Conservation (phyloP, 805 yeast genomes). For the Pichia pseudocactophila region DNA sequence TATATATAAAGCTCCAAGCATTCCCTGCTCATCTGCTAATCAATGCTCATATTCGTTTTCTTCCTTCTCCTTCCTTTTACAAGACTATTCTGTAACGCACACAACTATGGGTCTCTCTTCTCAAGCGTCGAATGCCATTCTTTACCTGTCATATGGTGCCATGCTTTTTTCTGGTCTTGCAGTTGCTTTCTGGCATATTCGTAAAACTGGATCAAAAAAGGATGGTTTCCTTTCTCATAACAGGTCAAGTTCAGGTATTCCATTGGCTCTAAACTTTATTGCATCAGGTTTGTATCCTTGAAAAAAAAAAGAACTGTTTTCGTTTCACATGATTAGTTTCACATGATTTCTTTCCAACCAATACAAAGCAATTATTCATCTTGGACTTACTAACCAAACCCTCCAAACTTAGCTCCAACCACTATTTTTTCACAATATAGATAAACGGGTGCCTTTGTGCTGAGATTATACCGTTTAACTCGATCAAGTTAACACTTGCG, state of each 20-base stretch:
- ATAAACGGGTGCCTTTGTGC: constrained; percentile 46
- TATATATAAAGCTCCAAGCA: too few species aligned
- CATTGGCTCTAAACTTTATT: constrained; percentile 78
- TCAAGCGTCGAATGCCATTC: constrained; percentile 50
- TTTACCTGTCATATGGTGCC: constrained; percentile 50
- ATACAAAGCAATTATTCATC: background rate
- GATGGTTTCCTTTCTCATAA: constrained; percentile 65
- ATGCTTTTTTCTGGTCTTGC: constrained; percentile 45
- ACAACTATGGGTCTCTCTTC: constrained; percentile 28
- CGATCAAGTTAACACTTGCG: constrained; percentile 81
- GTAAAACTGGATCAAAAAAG: constrained; percentile 22
- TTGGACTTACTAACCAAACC: background rate
- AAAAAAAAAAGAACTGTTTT: background rate
- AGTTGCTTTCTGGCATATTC: constrained; percentile 49
- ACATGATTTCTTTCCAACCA: constrained; percentile 6
- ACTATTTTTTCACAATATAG: constrained; percentile 22
- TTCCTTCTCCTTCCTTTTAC: background rate
- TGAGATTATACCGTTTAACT: constrained; percentile 74
- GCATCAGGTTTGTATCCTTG: constrained; percentile 67
- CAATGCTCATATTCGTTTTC: background rate
- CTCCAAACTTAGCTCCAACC: background rate
- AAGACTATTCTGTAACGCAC: background rate
- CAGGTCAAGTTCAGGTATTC: constrained; percentile 71
- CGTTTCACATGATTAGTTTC: constrained; percentile 1
- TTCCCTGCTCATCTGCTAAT: too few species aligned